Evolutionary conservation across 2,329 filamentous ascomycete genomes (phyloP).

Genomic region (Nemania bipapillata): DNA sequence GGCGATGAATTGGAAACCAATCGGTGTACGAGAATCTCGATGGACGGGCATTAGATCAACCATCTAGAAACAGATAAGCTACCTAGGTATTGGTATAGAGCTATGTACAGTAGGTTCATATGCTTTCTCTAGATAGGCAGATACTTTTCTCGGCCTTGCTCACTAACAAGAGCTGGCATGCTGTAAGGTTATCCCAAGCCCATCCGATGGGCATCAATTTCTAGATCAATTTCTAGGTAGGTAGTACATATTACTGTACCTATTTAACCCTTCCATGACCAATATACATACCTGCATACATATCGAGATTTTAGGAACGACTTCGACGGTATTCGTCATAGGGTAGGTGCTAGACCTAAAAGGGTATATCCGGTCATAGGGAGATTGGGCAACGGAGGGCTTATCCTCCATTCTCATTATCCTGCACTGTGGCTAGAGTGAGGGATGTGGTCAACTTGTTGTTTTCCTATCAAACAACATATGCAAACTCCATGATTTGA

Average conservation of each 20-base stretch:
- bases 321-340: not conserved
- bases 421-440: not conserved
- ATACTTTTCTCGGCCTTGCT: no score
- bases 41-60: not conserved
- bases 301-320: not conserved
- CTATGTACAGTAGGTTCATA: no score
- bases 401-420: not conserved
- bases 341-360: not conserved
- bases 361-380: not conserved
- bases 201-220: no score
- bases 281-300: no score
- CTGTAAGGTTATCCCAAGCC: no score
- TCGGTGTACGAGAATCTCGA: not conserved
- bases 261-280: no score
- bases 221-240: no score
- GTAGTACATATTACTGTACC: no score
- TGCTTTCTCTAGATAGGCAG: no score
- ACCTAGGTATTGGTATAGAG: no score
- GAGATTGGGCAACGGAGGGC: not conserved
- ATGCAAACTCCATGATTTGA: not conserved
- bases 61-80: no score
- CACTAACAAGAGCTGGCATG: no score
- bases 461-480: not conserved
- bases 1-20: constrained; percentile 14
- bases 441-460: not conserved